phyloP scores from a whole-genome alignment of 108 stramenopile species.

The Nannochloropsis salina region DNA sequence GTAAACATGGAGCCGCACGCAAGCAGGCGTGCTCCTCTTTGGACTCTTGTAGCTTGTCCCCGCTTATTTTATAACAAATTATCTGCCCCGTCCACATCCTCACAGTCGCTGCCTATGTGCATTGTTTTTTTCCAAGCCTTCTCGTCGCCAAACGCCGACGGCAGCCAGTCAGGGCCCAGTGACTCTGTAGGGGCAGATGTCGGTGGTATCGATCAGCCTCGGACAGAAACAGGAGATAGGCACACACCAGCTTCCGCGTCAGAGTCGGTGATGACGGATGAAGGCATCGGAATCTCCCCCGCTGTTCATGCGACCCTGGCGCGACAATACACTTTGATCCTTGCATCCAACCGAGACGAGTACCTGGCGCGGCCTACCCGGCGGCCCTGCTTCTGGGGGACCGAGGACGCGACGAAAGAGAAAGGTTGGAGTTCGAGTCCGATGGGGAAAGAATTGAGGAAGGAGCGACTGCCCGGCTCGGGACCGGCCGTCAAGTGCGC shows the following conservation, averaged over 20 bases:
- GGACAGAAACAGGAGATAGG: not conserved
- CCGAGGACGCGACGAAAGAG: not conserved
- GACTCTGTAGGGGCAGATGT: too few relatives aligned
- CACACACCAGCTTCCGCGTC: not conserved
- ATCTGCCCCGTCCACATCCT: too few relatives aligned
- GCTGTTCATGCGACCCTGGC: not conserved
- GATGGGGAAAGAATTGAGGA: not conserved
- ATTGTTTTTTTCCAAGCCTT: conserved; percentile 15
- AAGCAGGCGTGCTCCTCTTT: too few relatives aligned
- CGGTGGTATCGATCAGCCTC: too few relatives aligned
- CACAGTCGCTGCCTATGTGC: not conserved
- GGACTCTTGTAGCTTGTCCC: too few relatives aligned
- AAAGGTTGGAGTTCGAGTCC: not conserved
- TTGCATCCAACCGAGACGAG: conserved; percentile 7
- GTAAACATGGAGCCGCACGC: too few relatives aligned
- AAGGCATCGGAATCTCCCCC: not conserved
- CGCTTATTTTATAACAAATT: too few relatives aligned
- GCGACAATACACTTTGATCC: not conserved
- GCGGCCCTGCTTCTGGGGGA: not conserved
- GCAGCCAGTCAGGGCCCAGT: too few relatives aligned
- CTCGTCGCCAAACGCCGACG: not conserved
- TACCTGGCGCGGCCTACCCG: not conserved
- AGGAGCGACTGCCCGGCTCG: not conserved
- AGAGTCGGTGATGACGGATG: not conserved
- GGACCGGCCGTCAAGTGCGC: too few relatives aligned